Base-by-base conservation (phyloP, 495 filamentous ascomycete species). In the Staphylotrichum longicolle region DNA sequence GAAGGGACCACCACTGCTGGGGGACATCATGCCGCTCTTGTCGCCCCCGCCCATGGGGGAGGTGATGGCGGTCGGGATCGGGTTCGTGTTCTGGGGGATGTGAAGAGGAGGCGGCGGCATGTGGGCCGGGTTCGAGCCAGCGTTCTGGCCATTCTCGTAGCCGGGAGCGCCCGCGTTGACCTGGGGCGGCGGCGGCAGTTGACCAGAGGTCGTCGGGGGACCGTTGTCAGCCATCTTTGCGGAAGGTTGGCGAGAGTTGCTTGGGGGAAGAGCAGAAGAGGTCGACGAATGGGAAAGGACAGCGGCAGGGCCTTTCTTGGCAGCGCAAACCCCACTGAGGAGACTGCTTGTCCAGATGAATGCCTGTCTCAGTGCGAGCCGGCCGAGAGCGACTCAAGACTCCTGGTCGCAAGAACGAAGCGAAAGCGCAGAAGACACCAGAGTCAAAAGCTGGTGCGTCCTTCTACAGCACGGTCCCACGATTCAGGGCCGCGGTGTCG, bases 41-140 rank as follows among this genome's bases (percentile, higher is more conserved):
- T 85, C 82, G 49, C 77, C 80, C 59, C 80, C 84, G 46, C 85
- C 88, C 88, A 91, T 87, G 9, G 91, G 90, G 51, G 91, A 94
- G 57, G 88, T 91, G 68, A 97, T 91, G 15, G 94, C 91, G 20
- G 91, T 96, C 27, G 91, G 91, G 70, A 98, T 96, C 33, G 91
- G 91, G 71, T 96, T 97, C 71, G 86, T 96, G 73, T 97, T 97
- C 75, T 96, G 94, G 50, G 93, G 93, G 68, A 96, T 98, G 60
- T 94, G 87, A 20, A 96, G 86, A 58, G 93, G 90, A 44, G 93
- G 93, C 8, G 93, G 94, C 47, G 92, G 91, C 91, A 98, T 93
- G 75, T 97, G 94, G 58, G 86, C 77, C 12, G 87, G 84, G 67
- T 86, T 86, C 69, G 85, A 84, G 70, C 86, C 84, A 57, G 81